Evolutionary conservation across 2,329 filamentous ascomycete species (phyloP).

Genomic region (Annulohypoxylon truncatum): DNA sequence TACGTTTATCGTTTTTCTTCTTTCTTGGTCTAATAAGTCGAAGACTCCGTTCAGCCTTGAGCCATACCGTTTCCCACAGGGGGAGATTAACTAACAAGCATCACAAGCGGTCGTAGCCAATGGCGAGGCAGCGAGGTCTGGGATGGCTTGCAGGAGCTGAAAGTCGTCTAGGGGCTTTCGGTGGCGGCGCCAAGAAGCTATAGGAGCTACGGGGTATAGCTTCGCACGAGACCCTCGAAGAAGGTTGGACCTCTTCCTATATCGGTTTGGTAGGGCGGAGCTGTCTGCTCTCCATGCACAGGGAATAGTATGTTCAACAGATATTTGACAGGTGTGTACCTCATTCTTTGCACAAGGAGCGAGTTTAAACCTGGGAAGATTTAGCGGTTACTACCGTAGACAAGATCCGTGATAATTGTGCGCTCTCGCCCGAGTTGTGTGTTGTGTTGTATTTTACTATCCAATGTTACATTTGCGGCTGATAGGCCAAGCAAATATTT

Average conservation of each 20-base stretch:
- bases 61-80: slow-evolving; percentile 41
- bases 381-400: not conserved
- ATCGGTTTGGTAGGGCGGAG: slow-evolving; percentile 30
- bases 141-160: slow-evolving; percentile 55
- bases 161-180: slow-evolving; percentile 27
- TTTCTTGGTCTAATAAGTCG: slow-evolving; percentile 23
- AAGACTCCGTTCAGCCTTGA: slow-evolving; percentile 30
- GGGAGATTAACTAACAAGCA: slow-evolving; percentile 46
- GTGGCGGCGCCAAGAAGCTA: slow-evolving; percentile 44
- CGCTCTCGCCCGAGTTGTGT: slow-evolving; percentile 6
- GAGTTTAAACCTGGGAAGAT: slow-evolving; percentile 5
- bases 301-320: slow-evolving; percentile 14
- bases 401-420: not conserved
- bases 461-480: slow-evolving; percentile 35
- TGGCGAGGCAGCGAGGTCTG: slow-evolving; percentile 28
- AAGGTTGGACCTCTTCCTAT: slow-evolving; percentile 14
- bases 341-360: slow-evolving; percentile 13
- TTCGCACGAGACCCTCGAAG: slow-evolving; percentile 35
- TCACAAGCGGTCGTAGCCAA: slow-evolving; percentile 44
- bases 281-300: not conserved
- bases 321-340: slow-evolving; percentile 10
- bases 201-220: slow-evolving; percentile 43
- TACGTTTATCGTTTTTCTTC: slow-evolving; percentile 7
- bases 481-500: slow-evolving; percentile 25
- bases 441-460: not conserved